phyloP scores from a whole-genome alignment of 495 filamentous ascomycete species.

The Xylaria telfairii region DNA sequence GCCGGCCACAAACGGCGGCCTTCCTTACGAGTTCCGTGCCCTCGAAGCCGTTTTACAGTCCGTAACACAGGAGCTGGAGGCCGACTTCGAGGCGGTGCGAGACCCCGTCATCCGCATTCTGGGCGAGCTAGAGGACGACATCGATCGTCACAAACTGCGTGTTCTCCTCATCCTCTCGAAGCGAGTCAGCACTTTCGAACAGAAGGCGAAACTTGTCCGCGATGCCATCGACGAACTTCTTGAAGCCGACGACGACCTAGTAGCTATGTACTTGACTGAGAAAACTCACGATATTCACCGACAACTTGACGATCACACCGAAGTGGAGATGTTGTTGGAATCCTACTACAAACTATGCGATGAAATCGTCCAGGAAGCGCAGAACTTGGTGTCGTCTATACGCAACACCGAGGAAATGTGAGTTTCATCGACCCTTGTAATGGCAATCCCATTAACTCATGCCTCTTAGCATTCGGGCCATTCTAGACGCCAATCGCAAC shows the following conservation, averaged over 20 bases:
- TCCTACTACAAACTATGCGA: constrained; percentile 98
- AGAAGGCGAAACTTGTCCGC: constrained; percentile 91
- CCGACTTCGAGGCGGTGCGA: constrained; percentile 89
- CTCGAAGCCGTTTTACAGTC: constrained; percentile 82
- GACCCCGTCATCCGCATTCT: constrained; percentile 90
- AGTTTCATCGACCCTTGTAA: constrained; percentile 31
- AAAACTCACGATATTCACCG: constrained; percentile 75
- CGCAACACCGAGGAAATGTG: constrained; percentile 99
- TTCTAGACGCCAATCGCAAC: constrained; percentile 97
- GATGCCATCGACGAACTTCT: constrained; percentile 95
- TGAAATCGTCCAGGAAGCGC: constrained; percentile 94
- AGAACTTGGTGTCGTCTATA: constrained; percentile 92
- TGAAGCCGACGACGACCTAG: constrained; percentile 96
- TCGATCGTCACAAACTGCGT: constrained; percentile 91
- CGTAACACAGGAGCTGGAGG: constrained; percentile 85
- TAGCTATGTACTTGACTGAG: constrained; percentile 93
- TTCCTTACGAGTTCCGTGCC: constrained; percentile 76
- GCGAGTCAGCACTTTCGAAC: constrained; percentile 94
- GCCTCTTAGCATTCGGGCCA: constrained; percentile 79
- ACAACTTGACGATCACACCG: constrained; percentile 88
- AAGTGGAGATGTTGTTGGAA: constrained; percentile 95
- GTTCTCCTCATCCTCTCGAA: constrained; percentile 92
- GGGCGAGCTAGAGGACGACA: constrained; percentile 92
- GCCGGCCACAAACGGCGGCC: constrained; percentile 54
- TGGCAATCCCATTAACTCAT: neutral